Base-by-base conservation (phyloP, 129 eudicot species). In the Sambucus nigra region DNA sequence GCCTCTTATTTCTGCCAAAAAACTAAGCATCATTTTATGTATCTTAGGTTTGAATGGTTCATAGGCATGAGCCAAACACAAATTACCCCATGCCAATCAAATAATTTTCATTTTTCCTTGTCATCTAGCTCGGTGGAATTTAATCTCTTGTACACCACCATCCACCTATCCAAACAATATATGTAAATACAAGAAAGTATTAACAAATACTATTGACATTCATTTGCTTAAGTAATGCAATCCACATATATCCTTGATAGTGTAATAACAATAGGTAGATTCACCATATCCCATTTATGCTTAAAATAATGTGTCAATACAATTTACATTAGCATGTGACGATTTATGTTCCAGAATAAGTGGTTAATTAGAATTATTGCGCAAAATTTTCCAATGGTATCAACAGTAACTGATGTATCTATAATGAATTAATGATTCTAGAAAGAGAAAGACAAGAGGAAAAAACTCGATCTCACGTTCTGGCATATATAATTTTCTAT, bases 391-490 rank as follows among this genome's bases (percentile, higher is more conserved):
- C 69, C 73, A 57, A 48, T 76, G 51, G 65, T 65, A 50, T 55
- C 61, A 57, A 60, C 65, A 51, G 71, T 15, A 35, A 7, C 5
- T 8, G 13, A 35, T 35, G 8, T 35, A 35, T 61, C 66, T 33
- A 27, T 60, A 45, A 51, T 32, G 49, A 54, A 63, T 57, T 60
- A 67, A 69, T 70, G 75, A 72, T 81, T 65, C 86, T 66, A 42
- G 66, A 69, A 51, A 59, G 70, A 75, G 80, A 74, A 80, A 80
- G 95, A 86, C 95, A 86, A 81, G 81, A 69, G 78, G 79, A 69
- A 80, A 81, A 72, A 58, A 62, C 69, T 91, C 65, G 20, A 53
- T 49, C 55, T 71, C 66, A 57, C 62, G 32, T 50, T 60, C 80
- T 69, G 82, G 58, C 77, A 80, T 59, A 68, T 57, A 48, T 57